These are phyloP conservation scores for Nicotiana knightiana DNA, from an alignment of 257 asterid species.

Conservation along the genomic window DNA sequence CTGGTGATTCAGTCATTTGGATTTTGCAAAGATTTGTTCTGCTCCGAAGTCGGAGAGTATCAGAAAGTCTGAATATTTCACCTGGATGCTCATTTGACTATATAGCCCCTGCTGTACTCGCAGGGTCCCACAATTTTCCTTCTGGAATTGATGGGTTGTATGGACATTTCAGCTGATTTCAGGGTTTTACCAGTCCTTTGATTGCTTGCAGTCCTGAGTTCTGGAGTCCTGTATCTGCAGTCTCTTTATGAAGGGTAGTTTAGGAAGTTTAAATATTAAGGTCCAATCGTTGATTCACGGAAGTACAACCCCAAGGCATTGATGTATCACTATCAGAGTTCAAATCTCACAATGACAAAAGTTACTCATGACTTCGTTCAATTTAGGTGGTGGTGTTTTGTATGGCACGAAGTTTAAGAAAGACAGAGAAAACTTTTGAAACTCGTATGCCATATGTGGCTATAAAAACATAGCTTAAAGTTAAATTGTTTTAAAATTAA, in stretches of 20 bases:
- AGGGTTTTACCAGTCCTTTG: not conserved
- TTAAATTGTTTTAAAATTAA: not conserved
- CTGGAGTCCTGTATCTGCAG: not conserved
- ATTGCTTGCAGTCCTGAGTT: not conserved
- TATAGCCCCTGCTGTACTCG: not conserved
- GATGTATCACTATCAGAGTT: not conserved
- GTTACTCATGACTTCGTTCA: not conserved
- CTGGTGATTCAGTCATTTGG: no score
- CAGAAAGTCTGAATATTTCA: not conserved
- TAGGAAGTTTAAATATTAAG: not conserved
- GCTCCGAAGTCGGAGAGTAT: not conserved
- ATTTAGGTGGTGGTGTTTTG: no score
- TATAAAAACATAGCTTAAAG: not conserved
- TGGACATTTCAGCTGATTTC: not conserved
- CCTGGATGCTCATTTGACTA: not conserved
- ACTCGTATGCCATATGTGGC: not conserved
- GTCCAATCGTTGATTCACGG: not conserved
- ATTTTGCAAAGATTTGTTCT: not conserved
- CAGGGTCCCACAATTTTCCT: not conserved
- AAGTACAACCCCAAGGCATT: not conserved
- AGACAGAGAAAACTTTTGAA: not conserved
- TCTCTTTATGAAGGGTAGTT: not conserved
- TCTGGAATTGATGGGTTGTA: not conserved
- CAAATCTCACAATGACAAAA: not conserved
- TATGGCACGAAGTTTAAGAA: not conserved